Evolutionary conservation across 1,139 yeast species (phyloP).

Genomic region (Suhomyces bribrorum): DNA sequence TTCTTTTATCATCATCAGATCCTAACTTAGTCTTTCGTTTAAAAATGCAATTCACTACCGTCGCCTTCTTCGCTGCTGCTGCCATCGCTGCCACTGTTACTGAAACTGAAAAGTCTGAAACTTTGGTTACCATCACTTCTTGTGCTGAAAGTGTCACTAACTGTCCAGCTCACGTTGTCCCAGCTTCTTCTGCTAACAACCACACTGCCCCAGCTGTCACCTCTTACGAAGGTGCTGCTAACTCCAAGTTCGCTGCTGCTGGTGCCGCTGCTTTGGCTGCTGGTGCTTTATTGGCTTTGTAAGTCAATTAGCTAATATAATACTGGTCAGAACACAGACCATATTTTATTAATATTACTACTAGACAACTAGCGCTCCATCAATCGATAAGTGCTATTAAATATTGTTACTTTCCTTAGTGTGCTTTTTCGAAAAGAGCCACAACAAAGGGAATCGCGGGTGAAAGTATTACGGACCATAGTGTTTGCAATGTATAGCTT

Average conservation of each 20-base stretch:
- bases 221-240: conserved; percentile 27
- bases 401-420: not conserved
- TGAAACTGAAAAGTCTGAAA: conserved; percentile 20
- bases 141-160: conserved; percentile 27
- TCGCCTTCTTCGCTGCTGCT: conserved; percentile 28
- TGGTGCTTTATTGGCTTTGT: conserved; percentile 37
- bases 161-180: conserved; percentile 31
- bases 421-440: not conserved
- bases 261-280: conserved; percentile 34
- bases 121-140: conserved; percentile 30
- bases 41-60: conserved; percentile 27
- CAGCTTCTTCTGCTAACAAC: conserved; percentile 14
- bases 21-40: conserved; percentile 31
- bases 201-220: conserved; percentile 22
- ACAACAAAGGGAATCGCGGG: not conserved
- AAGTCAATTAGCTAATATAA: conserved; percentile 18
- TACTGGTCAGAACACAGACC: not conserved
- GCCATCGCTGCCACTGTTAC: conserved; percentile 25
- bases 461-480: not conserved
- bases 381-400: not conserved
- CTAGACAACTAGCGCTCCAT: not conserved
- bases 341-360: too few relatives aligned
- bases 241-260: conserved; percentile 25
- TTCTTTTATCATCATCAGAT: conserved; percentile 14
- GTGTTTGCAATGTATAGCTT: not conserved